A percentile compares a stretch with the other conserved stretches of the same genome.
These are phyloP conservation scores for Cucumis sativus DNA, from an alignment of 306 rosid species.

Conservation along the genomic window DNA sequence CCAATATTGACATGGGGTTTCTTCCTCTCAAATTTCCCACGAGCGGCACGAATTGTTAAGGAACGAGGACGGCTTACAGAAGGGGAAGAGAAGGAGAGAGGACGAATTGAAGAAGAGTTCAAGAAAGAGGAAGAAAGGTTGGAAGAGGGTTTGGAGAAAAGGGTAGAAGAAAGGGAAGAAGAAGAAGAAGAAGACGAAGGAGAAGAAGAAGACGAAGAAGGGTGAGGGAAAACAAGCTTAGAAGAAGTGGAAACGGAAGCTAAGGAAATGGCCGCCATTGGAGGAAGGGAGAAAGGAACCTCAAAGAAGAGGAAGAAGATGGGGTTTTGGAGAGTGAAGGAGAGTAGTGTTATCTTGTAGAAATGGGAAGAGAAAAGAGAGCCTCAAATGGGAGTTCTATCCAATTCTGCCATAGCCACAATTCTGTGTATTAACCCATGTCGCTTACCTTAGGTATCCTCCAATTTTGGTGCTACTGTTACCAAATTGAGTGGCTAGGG, in stretches of 20 bases:
- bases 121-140: constrained; percentile 56
- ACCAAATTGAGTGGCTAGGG: neutral
- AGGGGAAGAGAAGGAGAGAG: constrained; percentile 19
- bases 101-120: constrained; percentile 47
- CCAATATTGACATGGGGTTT: constrained; percentile 87
- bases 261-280: constrained; percentile 45
- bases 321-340: too few species aligned
- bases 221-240: constrained; percentile 26
- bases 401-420: constrained; percentile 22
- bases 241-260: constrained; percentile 31
- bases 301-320: neutral
- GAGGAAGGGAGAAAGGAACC: neutral
- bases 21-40: constrained; percentile 78
- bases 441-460: neutral
- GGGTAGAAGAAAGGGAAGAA: constrained; percentile 7
- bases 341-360: constrained; percentile 22
- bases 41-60: constrained; percentile 60
- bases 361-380: constrained; percentile 17
- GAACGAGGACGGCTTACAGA: constrained; percentile 22
- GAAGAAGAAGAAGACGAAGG: constrained; percentile 11
- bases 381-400: constrained; percentile 29
- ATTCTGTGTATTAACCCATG: neutral
- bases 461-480: constrained; percentile 13
- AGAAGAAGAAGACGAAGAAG: constrained; percentile 11
- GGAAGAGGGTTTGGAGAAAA: constrained; percentile 23